phyloP scores from a whole-genome alignment of 768 basidiomycete species.

The Rhizopogon vesiculosus region DNA sequence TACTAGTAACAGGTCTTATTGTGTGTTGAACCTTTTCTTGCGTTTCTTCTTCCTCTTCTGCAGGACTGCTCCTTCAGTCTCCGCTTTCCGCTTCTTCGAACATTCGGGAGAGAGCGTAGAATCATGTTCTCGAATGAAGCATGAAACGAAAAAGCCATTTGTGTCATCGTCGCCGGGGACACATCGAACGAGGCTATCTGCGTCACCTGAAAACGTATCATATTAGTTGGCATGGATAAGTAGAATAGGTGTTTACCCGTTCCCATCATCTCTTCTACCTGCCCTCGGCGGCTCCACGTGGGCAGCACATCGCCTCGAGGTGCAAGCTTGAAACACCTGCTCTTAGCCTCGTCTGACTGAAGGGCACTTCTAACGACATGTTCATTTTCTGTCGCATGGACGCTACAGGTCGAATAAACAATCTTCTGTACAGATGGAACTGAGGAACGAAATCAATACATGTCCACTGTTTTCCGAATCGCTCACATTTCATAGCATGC shows the following conservation, averaged over 20 bases:
- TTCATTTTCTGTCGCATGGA: conserved; percentile 91
- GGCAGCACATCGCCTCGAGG: conserved; percentile 65
- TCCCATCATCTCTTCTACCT: conserved; percentile 55
- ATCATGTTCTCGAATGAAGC: conserved; percentile 47
- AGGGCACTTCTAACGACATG: conserved; percentile 78
- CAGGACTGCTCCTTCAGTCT: conserved; percentile 12
- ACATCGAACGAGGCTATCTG: conserved; percentile 65
- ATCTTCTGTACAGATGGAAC: conserved; percentile 77
- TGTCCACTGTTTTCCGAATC: neutral
- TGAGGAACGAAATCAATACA: conserved; percentile 24
- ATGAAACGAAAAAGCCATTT: conserved; percentile 98
- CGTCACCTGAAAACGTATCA: conserved; percentile 37
- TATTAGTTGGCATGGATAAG: neutral
- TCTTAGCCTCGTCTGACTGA: conserved; percentile 60
- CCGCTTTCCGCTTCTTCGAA: conserved; percentile 20
- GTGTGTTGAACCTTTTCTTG: conserved; percentile 8
- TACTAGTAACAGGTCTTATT: neutral
- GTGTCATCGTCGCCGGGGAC: conserved; percentile 79
- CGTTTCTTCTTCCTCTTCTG: conserved; percentile 15
- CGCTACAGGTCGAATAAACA: conserved; percentile 97
- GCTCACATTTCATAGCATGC: conserved; percentile 92
- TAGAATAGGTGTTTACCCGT: conserved; percentile 35
- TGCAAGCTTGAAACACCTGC: conserved; percentile 64
- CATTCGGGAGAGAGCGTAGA: neutral
- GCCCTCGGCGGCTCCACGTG: conserved; percentile 77